Evolutionary conservation across 345 rosid species (phyloP).

Genomic region (Cardamine resedifolia): DNA sequence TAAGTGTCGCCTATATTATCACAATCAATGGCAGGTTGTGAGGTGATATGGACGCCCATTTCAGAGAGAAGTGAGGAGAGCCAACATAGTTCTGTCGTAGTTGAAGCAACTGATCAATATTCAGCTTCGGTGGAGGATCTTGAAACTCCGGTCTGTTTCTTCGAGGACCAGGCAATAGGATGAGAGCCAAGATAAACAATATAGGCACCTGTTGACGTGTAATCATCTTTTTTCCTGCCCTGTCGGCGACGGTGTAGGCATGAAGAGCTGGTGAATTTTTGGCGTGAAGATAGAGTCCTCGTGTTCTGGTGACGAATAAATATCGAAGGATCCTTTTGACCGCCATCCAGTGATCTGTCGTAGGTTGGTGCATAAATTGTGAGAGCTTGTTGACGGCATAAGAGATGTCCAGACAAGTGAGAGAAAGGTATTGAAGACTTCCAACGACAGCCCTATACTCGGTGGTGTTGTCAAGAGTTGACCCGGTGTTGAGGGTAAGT

Average conservation of each 20-base stretch:
- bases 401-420: background rate
- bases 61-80: too few species aligned
- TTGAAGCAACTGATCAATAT: too few species aligned
- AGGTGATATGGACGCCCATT: too few species aligned
- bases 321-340: background rate
- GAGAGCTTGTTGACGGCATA: background rate
- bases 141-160: background rate
- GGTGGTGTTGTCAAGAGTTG: background rate
- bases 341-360: background rate
- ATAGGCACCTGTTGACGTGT: background rate
- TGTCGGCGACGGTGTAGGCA: background rate
- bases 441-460: background rate
- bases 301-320: fast-evolving
- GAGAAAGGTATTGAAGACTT: background rate
- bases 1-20: too few species aligned
- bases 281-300: fast-evolving
- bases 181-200: background rate
- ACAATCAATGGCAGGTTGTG: too few species aligned
- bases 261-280: background rate
- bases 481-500: background rate
- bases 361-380: background rate
- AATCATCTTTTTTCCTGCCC: background rate
- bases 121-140: background rate
- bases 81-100: too few species aligned
- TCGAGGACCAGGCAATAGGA: background rate